These are phyloP conservation scores for Colletotrichum paranaense DNA, from an alignment of 2,329 filamentous ascomycete genomes.

Conservation along the genomic window DNA sequence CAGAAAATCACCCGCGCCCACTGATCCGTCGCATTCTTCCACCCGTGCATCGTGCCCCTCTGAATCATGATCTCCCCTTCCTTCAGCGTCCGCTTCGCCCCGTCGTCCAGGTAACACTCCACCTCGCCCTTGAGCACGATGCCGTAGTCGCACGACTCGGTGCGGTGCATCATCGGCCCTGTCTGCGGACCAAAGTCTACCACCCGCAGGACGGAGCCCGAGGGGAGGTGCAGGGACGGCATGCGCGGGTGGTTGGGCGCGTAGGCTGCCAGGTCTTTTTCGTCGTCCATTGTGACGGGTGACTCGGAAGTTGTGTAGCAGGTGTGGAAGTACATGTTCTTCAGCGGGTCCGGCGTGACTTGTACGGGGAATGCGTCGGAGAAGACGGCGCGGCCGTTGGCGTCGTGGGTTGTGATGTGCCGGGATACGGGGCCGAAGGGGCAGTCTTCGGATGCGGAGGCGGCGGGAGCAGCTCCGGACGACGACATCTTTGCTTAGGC, in stretches of 20 bases:
- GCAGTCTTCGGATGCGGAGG: slow-evolving; percentile 10
- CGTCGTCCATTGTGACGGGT: slow-evolving; percentile 33
- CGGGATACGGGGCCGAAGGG: slow-evolving; percentile 28
- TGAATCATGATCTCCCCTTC: slow-evolving; percentile 59
- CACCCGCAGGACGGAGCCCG: slow-evolving; percentile 33
- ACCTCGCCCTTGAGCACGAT: slow-evolving; percentile 58
- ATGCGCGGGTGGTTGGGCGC: slow-evolving; percentile 31
- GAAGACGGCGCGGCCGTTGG: slow-evolving; percentile 42
- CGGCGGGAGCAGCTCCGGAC: slow-evolving; percentile 4
- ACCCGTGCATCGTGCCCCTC: slow-evolving; percentile 55
- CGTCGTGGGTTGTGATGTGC: slow-evolving; percentile 42
- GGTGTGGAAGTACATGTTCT: slow-evolving; percentile 37
- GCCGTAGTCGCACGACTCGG: slow-evolving; percentile 58
- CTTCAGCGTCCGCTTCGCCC: slow-evolving; percentile 50
- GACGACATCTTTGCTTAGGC: slow-evolving; percentile 13
- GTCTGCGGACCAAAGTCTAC: slow-evolving; percentile 35
- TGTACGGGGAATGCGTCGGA: slow-evolving; percentile 35
- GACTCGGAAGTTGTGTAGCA: slow-evolving; percentile 38
- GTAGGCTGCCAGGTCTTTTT: slow-evolving; percentile 30
- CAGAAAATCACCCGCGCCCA: slow-evolving; percentile 36
- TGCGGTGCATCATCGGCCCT: slow-evolving; percentile 53
- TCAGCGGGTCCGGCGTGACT: slow-evolving; percentile 28
- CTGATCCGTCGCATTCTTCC: slow-evolving; percentile 34
- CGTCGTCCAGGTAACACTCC: slow-evolving; percentile 57
- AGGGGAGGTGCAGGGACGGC: slow-evolving; percentile 30